Percentiles rank a stretch among this genome's conserved stretches.
Conservation (phyloP, 164 flowering plant genomes). For the Sedum album region DNA sequence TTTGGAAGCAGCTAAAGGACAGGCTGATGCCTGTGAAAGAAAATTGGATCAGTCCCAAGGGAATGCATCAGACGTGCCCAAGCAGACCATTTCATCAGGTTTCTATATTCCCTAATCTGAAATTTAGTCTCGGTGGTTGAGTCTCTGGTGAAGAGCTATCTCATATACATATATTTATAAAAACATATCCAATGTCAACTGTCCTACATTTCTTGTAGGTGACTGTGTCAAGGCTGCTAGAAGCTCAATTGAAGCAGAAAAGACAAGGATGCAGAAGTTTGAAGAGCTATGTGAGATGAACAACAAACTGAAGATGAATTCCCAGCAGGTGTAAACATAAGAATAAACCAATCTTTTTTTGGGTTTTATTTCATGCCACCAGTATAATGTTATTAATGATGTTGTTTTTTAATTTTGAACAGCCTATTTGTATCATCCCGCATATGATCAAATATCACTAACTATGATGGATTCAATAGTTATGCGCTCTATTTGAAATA, state of each 20-base stretch:
- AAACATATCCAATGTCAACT: conserved; percentile 9
- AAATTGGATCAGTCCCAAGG: conserved; percentile 6
- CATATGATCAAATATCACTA: background rate
- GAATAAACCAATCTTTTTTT: background rate
- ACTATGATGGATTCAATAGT: background rate
- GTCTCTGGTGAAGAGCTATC: background rate
- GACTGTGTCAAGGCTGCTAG: conserved; percentile 18
- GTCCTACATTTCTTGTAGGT: background rate
- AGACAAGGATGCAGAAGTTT: conserved; percentile 36
- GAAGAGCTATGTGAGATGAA: conserved; percentile 36
- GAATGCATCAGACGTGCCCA: conserved; percentile 15
- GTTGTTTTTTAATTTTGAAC: background rate
- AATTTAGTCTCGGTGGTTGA: background rate
- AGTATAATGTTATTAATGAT: background rate
- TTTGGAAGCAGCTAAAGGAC: conserved; percentile 12
- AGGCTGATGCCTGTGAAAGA: conserved; percentile 7
- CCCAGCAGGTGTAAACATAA: conserved; percentile 34
- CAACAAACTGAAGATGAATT: conserved; percentile 25
- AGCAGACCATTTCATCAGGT: conserved; percentile 33
- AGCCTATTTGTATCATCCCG: background rate
- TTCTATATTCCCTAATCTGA: background rate
- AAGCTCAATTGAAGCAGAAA: conserved; percentile 52
- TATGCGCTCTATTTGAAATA: background rate
- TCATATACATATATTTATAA: background rate
- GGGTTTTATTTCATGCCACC: background rate